Evolutionary conservation across 2,329 filamentous ascomycete genomes (phyloP).

Genomic region (Cercospora brassicicola): DNA sequence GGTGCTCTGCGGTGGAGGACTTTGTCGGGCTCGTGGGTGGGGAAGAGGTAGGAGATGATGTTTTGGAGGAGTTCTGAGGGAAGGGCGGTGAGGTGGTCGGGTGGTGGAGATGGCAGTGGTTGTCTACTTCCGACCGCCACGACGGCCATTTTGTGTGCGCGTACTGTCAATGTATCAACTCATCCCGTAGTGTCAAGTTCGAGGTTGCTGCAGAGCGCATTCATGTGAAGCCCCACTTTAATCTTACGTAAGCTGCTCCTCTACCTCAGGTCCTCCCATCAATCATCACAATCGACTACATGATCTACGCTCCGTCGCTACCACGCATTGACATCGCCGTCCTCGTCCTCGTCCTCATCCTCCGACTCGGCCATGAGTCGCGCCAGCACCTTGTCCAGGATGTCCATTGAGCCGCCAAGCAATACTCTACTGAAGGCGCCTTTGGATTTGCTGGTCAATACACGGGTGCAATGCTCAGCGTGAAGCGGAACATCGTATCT

Average conservation of each 20-base stretch:
- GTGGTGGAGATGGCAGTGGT: background rate
- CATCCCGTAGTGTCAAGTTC: background rate
- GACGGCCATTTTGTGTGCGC: background rate
- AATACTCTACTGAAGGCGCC: background rate
- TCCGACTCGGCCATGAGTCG: background rate
- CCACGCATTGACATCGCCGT: background rate
- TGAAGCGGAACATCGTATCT: too few species aligned
- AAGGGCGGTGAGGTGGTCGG: conserved; percentile 29
- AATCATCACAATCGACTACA: too few species aligned
- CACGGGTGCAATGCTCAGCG: too few species aligned
- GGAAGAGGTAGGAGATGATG: conserved; percentile 34
- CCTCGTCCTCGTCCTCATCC: background rate
- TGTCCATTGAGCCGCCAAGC: background rate
- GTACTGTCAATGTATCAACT: background rate
- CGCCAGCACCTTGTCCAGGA: background rate
- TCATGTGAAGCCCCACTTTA: background rate
- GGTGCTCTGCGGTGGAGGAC: background rate
- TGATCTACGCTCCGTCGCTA: background rate
- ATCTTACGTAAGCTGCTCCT: background rate
- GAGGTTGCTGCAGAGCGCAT: background rate
- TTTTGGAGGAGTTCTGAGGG: conserved; percentile 35
- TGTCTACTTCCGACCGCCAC: background rate
- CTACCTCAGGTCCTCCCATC: too few species aligned
- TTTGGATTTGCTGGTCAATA: too few species aligned
- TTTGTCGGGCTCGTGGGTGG: conserved; percentile 30